These are phyloP conservation scores for Lactifluus hygrophoroides DNA, from an alignment of 768 basidiomycete species.

Conservation along the genomic window DNA sequence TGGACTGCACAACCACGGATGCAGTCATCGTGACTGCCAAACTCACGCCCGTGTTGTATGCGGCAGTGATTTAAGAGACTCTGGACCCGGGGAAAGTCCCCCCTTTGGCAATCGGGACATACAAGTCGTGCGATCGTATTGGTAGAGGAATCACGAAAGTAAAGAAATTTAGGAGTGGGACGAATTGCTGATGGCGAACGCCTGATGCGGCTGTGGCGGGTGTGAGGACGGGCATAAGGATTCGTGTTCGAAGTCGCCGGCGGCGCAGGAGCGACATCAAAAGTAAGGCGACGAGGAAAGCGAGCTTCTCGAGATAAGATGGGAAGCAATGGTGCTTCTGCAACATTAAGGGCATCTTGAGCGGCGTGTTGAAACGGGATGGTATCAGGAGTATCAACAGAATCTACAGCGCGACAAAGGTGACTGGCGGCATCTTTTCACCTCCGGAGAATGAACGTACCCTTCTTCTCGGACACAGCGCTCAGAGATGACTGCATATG, in stretches of 20 bases:
- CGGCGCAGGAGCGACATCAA: conserved; percentile 21
- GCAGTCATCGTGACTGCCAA: conserved; percentile 44
- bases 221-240: conserved; percentile 23
- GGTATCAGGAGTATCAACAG: background rate
- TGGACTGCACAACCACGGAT: conserved; percentile 37
- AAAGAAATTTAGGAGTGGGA: conserved; percentile 25
- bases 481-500: conserved; percentile 31
- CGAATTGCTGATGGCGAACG: conserved; percentile 22
- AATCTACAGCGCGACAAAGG: background rate
- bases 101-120: conserved; percentile 38
- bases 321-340: conserved; percentile 33
- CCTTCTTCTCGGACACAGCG: conserved; percentile 2
- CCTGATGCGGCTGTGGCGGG: conserved; percentile 22
- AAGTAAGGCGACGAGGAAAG: conserved; percentile 19
- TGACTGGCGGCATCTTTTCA: background rate
- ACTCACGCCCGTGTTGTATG: conserved; percentile 39
- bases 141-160: conserved; percentile 30
- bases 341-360: conserved; percentile 34
- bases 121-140: conserved; percentile 31
- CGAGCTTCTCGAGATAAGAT: conserved; percentile 29
- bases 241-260: conserved; percentile 20
- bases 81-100: conserved; percentile 43
- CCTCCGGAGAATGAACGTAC: background rate
- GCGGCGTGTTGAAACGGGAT: conserved; percentile 34
- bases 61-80: conserved; percentile 47